Conservation (phyloP, 257 asterid genomes). For the Gentiana macrophylla region DNA sequence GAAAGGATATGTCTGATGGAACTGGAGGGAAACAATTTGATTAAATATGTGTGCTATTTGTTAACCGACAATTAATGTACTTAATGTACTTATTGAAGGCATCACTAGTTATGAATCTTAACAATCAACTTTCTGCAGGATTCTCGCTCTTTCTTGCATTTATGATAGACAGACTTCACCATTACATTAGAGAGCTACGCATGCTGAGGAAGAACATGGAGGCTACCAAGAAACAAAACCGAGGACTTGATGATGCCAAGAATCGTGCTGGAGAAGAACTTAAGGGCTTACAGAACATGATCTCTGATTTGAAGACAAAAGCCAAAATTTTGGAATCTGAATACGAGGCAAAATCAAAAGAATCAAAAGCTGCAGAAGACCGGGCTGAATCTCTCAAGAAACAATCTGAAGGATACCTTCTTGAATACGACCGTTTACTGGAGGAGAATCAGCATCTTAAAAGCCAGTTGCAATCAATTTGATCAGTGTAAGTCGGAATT, state of each 20-base stretch:
- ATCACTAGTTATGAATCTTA: too few relatives aligned
- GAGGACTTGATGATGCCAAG: constrained; percentile 27
- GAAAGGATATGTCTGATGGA: too few relatives aligned
- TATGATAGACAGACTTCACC: constrained; percentile 63
- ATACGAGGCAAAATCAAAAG: constrained; percentile 16
- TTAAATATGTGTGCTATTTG: too few relatives aligned
- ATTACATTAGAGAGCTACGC: constrained; percentile 85
- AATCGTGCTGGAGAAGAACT: constrained; percentile 11
- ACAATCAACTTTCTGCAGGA: constrained; percentile 9
- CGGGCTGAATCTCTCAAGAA: constrained; percentile 28
- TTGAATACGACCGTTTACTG: constrained; percentile 27
- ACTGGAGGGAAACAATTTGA: too few relatives aligned
- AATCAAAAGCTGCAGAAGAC: constrained; percentile 21
- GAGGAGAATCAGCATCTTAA: constrained; percentile 40
- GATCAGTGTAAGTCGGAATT: constrained; percentile 16
- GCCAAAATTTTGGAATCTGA: constrained; percentile 18
- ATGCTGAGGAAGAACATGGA: constrained; percentile 66
- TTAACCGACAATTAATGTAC: too few relatives aligned
- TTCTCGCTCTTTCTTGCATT: constrained; percentile 17
- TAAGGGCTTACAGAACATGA: constrained; percentile 18
- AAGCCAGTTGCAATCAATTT: constrained; percentile 23
- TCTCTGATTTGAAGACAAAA: constrained; percentile 15
- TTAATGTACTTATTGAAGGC: too few relatives aligned
- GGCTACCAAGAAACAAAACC: constrained; percentile 52
- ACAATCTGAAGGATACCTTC: constrained; percentile 26